These are phyloP conservation scores for Sporothrix euskadiensis DNA, from an alignment of 2,329 filamentous ascomycete genomes.

Conservation along the genomic window DNA sequence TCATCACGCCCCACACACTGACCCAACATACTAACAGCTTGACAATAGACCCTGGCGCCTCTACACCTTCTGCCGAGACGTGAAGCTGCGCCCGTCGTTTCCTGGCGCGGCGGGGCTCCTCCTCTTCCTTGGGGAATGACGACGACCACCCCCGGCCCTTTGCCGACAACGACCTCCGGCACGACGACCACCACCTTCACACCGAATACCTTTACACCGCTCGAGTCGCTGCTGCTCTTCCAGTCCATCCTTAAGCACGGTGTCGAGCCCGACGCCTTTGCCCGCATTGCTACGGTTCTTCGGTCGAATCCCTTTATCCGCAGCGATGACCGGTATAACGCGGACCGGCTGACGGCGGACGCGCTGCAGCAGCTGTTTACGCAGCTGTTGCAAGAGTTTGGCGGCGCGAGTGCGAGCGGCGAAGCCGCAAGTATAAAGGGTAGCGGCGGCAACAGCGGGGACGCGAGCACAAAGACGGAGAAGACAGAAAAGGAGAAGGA, in stretches of 20 bases:
- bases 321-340: conserved; percentile 70
- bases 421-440: conserved; percentile 43
- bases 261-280: conserved; percentile 39
- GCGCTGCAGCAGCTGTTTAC: conserved; percentile 78
- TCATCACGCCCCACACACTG: background rate
- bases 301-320: conserved; percentile 72
- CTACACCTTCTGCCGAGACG: conserved; percentile 41
- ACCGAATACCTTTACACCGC: conserved; percentile 37
- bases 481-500: background rate
- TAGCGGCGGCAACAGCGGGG: background rate
- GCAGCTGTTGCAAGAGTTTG: conserved; percentile 67
- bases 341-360: conserved; percentile 71
- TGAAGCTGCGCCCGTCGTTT: conserved; percentile 39
- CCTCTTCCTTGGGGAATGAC: conserved; percentile 39
- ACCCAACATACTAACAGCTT: background rate
- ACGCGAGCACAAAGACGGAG: background rate
- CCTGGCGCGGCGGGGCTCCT: conserved; percentile 40
- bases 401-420: conserved; percentile 48
- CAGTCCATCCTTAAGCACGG: conserved; percentile 39
- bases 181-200: too few species aligned
- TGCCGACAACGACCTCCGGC: background rate
- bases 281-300: conserved; percentile 58
- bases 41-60: conserved; percentile 40
- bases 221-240: conserved; percentile 42
- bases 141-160: conserved; percentile 33